Evolutionary conservation across 2,329 filamentous ascomycete species (phyloP), one percentile per base, ranked within the genome.

Genomic region (Zymoseptoria crescenta): DNA sequence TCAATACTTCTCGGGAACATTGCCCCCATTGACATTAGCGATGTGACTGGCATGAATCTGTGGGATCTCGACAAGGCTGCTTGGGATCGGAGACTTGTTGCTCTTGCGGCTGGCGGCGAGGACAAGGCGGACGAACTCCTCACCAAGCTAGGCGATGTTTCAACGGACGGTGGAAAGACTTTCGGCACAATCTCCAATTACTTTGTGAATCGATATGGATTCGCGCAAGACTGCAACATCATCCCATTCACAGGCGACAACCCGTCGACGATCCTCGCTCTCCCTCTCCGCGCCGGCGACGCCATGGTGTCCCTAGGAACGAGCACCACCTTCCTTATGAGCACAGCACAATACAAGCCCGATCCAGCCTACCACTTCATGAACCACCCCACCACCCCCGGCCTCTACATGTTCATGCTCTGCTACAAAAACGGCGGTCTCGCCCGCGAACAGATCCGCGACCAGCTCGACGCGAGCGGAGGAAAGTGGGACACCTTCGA

Each of bases 401-500:
- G 89, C 1, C 83, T 96, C 61, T 96, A 96, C 82, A 97, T 99
- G 94, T 97, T 99, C 76, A 99, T 99, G 94, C 85, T 99, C 41
- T 99, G 94, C 81, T 99, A 97, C 80, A 97, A 97, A 77, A 99
- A 99, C 76, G 94, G 94, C 66, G 91, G 91, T 1, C 84, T 97
- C 1, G 93, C 94, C 1, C 88, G 94, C 51, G 94, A 99, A 73
- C 86, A 89, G 68, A 84, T 97, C 62, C 88, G 94, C 57, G 91
- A 99, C 71, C 81, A 83, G 0, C 83, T 97, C 56, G 74, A 77
- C 21, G 75, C 76, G 27, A 73, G 78, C 8, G 72, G 74, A 29
- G 72, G 74, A 29, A 78, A 80, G 9, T 99, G 94, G 94, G 82
- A 84, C 55, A 80, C 75, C 55, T 99, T 97, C 80, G 94, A 97